Evolutionary conservation across 1,284 basidiomycete genomes (phyloP), one percentile per base, ranked within the genome.

Genomic region (Ustilago sp.): DNA sequence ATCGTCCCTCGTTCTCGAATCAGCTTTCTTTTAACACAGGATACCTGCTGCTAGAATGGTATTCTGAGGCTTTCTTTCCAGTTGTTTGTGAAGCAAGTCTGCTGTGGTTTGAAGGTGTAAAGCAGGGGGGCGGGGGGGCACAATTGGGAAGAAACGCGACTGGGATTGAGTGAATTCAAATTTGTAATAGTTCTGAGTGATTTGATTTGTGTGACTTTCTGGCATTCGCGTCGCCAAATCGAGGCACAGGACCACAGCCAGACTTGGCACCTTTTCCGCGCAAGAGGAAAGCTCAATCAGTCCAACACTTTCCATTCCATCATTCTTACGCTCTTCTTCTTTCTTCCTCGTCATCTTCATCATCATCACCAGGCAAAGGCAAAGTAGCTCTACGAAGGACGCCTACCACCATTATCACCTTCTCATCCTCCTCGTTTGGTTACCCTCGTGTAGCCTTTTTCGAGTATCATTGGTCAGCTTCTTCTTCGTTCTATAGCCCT

Each of bases 261-360:
- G 23, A 17, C 23, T 28, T 36, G 47, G 11, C 19, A 48, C 11
- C 47, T 9, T 12, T 17, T 38, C 36, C 15, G 13, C 11, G 11
- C 43, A 28, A 28, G 23, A 28, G 23, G 23, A 2, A 28, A 28
- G 23, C 23, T 28, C 23, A 28, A 28, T 28, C 28, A 50, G n/a
- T 32, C 48, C 48, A 50, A 50, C 48, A 50, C 48, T 50, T 50
- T 50, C 28, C 12, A 28, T 31, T 50, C 31, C 48, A 31, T 50
- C 48, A 23, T 50, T 31, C 28, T 19, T 50, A 28, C 31, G 13
- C 48, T 50, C 48, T 32, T 50, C 48, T 28, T 50, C 48, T 13
- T 50, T 13, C 23, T 13, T 50, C 28, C 23, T 50, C 48, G 9
- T 50, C 28, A 31, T 50, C 48, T 6, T 32, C 48, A 17, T 50